Evolutionary conservation across 2,329 filamentous ascomycete genomes (phyloP).

Genomic region (Dactylellina haptotyla): DNA sequence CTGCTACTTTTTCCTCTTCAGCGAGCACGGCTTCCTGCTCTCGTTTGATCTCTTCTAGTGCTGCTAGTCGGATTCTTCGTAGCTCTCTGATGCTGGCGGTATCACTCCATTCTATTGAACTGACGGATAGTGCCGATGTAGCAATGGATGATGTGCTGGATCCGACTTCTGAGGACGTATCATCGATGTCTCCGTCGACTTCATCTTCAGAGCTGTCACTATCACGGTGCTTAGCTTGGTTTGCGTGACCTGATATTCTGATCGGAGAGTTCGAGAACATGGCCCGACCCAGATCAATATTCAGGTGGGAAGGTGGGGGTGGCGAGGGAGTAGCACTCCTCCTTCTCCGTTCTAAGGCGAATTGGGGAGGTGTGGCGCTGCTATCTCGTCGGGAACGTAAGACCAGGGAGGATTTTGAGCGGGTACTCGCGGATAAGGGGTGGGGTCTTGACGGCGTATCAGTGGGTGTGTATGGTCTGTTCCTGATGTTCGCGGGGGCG

Average conservation of each 20-base stretch:
- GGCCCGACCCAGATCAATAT: conserved; percentile 37
- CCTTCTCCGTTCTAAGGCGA: conserved; percentile 25
- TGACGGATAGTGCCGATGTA: conserved; percentile 45
- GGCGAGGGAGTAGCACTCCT: conserved; percentile 7
- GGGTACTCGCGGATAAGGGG: background rate
- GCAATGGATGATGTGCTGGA: conserved; percentile 44
- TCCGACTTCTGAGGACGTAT: conserved; percentile 14
- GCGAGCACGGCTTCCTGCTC: conserved; percentile 15
- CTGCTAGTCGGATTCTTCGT: conserved; percentile 36
- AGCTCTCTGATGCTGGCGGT: conserved; percentile 40
- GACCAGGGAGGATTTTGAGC: conserved; percentile 12
- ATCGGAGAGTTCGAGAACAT: conserved; percentile 50
- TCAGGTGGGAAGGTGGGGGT: background rate
- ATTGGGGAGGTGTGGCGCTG: conserved; percentile 5
- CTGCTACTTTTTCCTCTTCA: background rate
- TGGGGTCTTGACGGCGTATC: conserved; percentile 15
- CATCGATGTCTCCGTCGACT: conserved; percentile 18
- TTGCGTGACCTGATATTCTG: conserved; percentile 27
- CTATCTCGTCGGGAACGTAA: background rate
- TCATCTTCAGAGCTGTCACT: conserved; percentile 44
- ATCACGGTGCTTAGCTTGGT: conserved; percentile 20
- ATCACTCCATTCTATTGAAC: conserved; percentile 50
- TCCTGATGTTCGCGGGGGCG: conserved; percentile 3
- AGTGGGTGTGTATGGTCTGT: background rate
- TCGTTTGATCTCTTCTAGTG: conserved; percentile 29